Percentiles rank a stretch among this genome's conserved stretches.
These are phyloP conservation scores for Apiosordaria backusii DNA, from an alignment of 495 filamentous ascomycete genomes.

Conservation along the genomic window DNA sequence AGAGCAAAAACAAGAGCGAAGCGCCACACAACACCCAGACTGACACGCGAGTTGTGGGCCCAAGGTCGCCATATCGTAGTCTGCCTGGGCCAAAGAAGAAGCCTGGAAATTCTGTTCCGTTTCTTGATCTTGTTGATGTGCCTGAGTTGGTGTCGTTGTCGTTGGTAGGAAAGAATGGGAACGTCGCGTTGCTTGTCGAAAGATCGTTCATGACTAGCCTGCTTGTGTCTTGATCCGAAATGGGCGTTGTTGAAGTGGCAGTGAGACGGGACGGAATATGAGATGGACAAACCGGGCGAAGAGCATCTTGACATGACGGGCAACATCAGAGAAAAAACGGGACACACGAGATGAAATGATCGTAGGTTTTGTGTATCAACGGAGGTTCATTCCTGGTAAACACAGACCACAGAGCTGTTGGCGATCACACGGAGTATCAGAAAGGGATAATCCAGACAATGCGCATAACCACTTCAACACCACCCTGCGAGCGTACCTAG, in stretches of 20 bases:
- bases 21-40: constrained; percentile 30
- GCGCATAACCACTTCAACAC: neutral
- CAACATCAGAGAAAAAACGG: neutral
- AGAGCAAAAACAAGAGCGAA: constrained; percentile 25
- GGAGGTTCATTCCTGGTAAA: neutral
- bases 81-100: neutral
- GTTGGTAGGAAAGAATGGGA: neutral
- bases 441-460: neutral
- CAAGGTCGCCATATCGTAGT: constrained; percentile 5
- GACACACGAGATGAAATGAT: neutral
- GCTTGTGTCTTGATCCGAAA: neutral
- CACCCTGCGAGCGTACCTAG: too few relatives aligned
- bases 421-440: neutral
- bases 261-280: neutral
- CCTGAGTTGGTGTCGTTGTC: neutral
- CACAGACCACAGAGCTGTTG: neutral
- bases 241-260: neutral
- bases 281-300: neutral
- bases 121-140: neutral
- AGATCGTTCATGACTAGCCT: neutral
- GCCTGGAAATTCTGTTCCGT: neutral
- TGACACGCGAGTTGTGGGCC: constrained; percentile 12
- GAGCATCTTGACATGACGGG: neutral
- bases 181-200: neutral
- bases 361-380: neutral